phyloP scores from a whole-genome alignment of 306 rosid genomes.

The Gillenia trifoliata region DNA sequence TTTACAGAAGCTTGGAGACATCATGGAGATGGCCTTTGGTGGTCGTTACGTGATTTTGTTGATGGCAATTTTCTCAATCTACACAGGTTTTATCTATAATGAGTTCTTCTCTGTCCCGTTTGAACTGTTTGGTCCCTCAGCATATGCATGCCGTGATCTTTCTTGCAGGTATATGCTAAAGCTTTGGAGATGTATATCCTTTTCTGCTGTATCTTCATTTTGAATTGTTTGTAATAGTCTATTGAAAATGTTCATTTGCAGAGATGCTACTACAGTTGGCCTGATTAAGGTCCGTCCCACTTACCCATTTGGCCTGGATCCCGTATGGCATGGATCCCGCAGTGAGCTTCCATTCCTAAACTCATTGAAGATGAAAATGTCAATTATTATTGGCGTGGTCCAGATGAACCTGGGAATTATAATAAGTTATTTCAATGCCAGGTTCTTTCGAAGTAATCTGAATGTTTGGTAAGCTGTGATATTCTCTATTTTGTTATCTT shows the following conservation, averaged over 20 bases:
- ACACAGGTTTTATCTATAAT: conserved; percentile 90
- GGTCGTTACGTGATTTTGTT: conserved; percentile 89
- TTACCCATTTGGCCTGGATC: conserved; percentile 97
- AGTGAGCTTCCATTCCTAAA: conserved; percentile 95
- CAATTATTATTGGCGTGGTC: conserved; percentile 90
- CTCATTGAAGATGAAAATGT: conserved; percentile 98
- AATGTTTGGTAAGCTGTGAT: conserved; percentile 68
- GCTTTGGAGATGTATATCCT: neutral
- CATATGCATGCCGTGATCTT: conserved; percentile 83
- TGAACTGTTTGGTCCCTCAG: conserved; percentile 78
- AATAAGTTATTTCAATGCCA: conserved; percentile 79
- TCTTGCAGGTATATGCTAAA: conserved; percentile 67
- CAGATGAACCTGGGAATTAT: conserved; percentile 98
- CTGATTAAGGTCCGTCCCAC: conserved; percentile 70
- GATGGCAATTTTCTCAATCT: conserved; percentile 94
- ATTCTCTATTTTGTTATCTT: neutral
- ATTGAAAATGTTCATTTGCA: conserved; percentile 22
- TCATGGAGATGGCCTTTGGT: conserved; percentile 91
- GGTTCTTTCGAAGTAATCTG: conserved; percentile 55
- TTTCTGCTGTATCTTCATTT: conserved; percentile 7
- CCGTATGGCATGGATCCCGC: conserved; percentile 93
- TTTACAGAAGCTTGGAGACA: conserved; percentile 96
- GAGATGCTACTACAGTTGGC: conserved; percentile 81
- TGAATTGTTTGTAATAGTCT: neutral
- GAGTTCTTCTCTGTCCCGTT: conserved; percentile 95